phyloP scores from a whole-genome alignment of 805 yeast genomes.

The Candida alai region DNA sequence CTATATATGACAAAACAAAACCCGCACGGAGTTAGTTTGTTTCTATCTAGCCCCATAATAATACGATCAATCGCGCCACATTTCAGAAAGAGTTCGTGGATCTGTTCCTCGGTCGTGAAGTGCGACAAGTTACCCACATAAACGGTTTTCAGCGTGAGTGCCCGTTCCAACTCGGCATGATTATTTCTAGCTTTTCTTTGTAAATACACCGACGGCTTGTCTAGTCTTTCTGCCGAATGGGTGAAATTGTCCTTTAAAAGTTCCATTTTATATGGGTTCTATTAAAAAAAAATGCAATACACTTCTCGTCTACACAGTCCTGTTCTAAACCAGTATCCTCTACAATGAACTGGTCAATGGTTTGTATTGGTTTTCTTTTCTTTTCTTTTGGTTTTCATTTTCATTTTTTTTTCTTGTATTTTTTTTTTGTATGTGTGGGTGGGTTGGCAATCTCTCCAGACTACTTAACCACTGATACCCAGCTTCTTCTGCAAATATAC shows the following conservation, averaged over 20 bases:
- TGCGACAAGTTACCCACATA: constrained; percentile 90
- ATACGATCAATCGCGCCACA: constrained; percentile 77
- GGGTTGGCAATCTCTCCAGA: no score
- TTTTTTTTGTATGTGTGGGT: no score
- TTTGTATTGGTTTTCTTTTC: constrained; percentile 1
- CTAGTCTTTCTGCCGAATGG: constrained; percentile 65
- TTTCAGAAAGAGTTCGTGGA: constrained; percentile 79
- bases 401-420: constrained; percentile 1
- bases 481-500: constrained; percentile 2
- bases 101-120: constrained; percentile 92
- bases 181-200: constrained; percentile 58
- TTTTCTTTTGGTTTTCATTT: neutral
- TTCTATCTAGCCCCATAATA: constrained; percentile 92
- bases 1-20: constrained; percentile 88
- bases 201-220: constrained; percentile 67
- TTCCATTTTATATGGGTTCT: constrained; percentile 24
- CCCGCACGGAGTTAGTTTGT: constrained; percentile 92
- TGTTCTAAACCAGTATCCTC: neutral
- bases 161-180: constrained; percentile 59
- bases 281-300: neutral
- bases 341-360: neutral
- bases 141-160: constrained; percentile 68
- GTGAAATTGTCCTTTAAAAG: constrained; percentile 45
- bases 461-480: no score
- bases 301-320: neutral